Evolutionary conservation across 441 rosid genomes (phyloP), one percentile per base, ranked within the genome.

Genomic region (Gossypium davidsonii): DNA sequence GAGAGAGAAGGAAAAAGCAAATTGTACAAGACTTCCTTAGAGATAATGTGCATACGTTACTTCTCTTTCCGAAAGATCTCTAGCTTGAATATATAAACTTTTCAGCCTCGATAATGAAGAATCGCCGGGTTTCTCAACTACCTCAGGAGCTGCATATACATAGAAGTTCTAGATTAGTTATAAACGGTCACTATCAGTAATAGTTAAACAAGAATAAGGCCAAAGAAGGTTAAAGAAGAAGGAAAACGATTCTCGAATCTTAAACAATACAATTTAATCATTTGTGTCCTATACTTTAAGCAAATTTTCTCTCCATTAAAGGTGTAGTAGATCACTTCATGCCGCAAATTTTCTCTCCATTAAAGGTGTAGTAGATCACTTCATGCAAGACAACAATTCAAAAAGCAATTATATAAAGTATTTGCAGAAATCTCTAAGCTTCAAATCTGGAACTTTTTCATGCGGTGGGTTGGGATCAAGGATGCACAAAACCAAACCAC

Each of bases 61-160:
- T 95, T 95, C 97, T 79, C 0, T 85, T 81, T 92, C 98, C 0
- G 97, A 92, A 73, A 95, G 93, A 12, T 88, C 98, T 83, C 81
- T 95, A 8, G 97, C 99, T 58, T 72, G 91, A 71, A 80, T 88
- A 70, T 95, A 95, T 42, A 86, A 80, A 73, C 0, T 14, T 83
- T 84, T 95, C 57, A 92, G 90, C 85, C 44, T 92, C 39, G 87
- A 73, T 66, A 91, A 85, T 12, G 95, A 90, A 81, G 17, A 81
- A 85, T 94, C 99, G 53, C 93, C 93, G 37, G 94, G 94, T 82
- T 90, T 92, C 90, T 92, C 99, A 77, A 94, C 97, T 72, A 92
- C 81, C 79, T 92, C 99, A 5, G 99, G 98, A 70, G 90, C 99
- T 91, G 89, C 83, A 80, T 79, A 59, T 76, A 82, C 44, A 76